A percentile compares a stretch with the other conserved stretches of the same genome.
Evolutionary conservation across 139 green algal genomes (phyloP).

Genomic region (Closterium sp.): DNA sequence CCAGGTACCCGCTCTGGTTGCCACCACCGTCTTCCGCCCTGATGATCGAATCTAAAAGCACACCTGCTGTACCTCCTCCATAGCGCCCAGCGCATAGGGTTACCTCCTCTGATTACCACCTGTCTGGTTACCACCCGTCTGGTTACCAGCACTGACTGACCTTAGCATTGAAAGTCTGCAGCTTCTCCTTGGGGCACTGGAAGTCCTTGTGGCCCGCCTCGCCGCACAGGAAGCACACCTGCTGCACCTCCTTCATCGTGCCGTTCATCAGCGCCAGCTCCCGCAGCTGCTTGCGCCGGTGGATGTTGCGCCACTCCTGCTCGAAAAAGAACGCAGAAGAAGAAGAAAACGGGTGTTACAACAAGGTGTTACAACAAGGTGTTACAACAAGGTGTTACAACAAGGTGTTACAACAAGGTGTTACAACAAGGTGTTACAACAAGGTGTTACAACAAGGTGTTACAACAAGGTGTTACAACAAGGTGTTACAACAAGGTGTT

Average conservation of each 20-base stretch:
- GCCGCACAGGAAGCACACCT: constrained; percentile 20
- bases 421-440: no score
- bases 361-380: no score
- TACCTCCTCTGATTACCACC: no score
- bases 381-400: no score
- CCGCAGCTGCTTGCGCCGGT: constrained; percentile 86
- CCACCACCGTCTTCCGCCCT: no score
- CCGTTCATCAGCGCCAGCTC: constrained; percentile 92
- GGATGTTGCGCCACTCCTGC: constrained; percentile 78
- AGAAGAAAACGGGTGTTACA: background rate
- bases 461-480: no score
- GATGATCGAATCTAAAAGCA: no score
- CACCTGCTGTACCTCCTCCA: no score
- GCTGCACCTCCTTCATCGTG: constrained; percentile 28
- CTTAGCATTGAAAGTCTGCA: constrained; percentile 43
- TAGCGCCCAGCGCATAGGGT: no score
- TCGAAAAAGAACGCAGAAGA: background rate
- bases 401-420: no score
- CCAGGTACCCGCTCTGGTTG: background rate
- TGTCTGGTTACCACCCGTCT: background rate
- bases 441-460: no score
- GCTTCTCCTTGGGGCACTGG: constrained; percentile 45
- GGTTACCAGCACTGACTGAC: constrained; percentile 10
- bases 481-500: no score
- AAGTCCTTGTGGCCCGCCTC: constrained; percentile 37